phyloP scores from a whole-genome alignment of 331 rosid genomes.

The Malus hybrid region DNA sequence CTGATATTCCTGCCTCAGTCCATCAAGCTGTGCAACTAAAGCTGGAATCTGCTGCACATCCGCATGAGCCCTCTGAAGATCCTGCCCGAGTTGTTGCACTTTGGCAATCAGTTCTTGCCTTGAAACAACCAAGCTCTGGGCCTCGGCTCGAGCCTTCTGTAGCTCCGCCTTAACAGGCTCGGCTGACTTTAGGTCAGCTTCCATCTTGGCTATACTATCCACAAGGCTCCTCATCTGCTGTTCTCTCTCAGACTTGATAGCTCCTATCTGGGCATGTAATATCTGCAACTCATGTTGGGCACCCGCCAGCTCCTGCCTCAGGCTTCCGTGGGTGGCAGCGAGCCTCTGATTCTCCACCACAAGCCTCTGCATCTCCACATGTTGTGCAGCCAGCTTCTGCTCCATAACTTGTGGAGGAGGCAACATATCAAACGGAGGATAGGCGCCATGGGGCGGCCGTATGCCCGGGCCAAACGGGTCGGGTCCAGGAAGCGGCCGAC shows the following conservation, averaged over 20 bases:
- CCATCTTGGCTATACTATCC: conserved; percentile 71
- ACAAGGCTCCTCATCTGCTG: conserved; percentile 41
- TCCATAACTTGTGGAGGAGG: conserved; percentile 78
- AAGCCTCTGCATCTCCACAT: conserved; percentile 77
- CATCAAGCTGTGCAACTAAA: conserved; percentile 56
- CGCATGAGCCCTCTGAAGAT: conserved; percentile 61
- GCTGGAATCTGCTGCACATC: conserved; percentile 78
- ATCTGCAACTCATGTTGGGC: conserved; percentile 85
- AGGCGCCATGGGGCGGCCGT: conserved; percentile 42
- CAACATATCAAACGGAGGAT: conserved; percentile 47
- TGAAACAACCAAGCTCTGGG: conserved; percentile 41
- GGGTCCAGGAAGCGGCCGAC: conserved; percentile 57
- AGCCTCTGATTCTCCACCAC: conserved; percentile 76
- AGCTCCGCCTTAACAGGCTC: conserved; percentile 59
- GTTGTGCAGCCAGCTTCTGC: conserved; percentile 82
- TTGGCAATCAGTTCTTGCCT: conserved; percentile 69
- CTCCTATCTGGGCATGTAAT: conserved; percentile 55
- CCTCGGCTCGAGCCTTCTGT: conserved; percentile 64
- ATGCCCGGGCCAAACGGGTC: conserved; percentile 37
- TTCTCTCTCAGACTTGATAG: conserved; percentile 63
- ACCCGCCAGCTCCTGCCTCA: conserved; percentile 80
- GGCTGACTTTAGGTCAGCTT: conserved; percentile 41
- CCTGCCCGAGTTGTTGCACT: conserved; percentile 58
- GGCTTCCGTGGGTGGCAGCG: conserved; percentile 62
- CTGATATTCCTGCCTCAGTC: conserved; percentile 78